Evolutionary conservation across 164 flowering plant species (phyloP).

Genomic region (Chloranthus sessilifolius): DNA sequence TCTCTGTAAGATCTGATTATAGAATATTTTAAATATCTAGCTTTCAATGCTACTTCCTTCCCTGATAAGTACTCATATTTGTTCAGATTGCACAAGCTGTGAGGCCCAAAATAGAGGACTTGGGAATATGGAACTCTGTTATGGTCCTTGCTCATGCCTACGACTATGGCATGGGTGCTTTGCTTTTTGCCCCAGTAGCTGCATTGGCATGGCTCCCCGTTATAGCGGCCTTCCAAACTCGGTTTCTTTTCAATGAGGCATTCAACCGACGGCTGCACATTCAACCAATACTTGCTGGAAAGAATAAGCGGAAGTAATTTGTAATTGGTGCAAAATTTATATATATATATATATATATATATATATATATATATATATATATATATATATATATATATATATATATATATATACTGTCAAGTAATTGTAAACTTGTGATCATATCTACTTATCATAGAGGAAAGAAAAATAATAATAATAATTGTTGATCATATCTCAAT

Average conservation of each 20-base stretch:
- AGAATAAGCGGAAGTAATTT: slow-evolving; percentile 39
- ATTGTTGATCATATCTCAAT: too few relatives aligned
- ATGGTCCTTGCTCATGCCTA: slow-evolving; percentile 64
- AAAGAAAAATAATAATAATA: too few relatives aligned
- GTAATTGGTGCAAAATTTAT: too few relatives aligned
- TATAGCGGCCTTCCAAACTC: slow-evolving; percentile 84
- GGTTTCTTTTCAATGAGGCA: slow-evolving; percentile 93
- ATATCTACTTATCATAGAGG: too few relatives aligned
- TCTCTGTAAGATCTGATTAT: slow-evolving; percentile 44
- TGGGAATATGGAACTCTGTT: slow-evolving; percentile 63
- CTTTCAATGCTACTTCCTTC: not conserved
- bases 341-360: too few relatives aligned
- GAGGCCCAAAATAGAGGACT: slow-evolving; percentile 57
- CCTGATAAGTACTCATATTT: not conserved
- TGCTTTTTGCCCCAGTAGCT: slow-evolving; percentile 76
- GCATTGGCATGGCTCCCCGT: slow-evolving; percentile 83
- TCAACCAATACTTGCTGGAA: slow-evolving; percentile 74
- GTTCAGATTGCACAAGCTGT: slow-evolving; percentile 77
- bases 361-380: too few relatives aligned
- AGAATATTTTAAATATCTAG: not conserved
- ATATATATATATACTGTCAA: too few relatives aligned
- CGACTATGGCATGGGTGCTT: slow-evolving; percentile 90
- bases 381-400: too few relatives aligned
- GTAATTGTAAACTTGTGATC: too few relatives aligned
- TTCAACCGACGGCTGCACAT: slow-evolving; percentile 76